Conservation (phyloP, 208 protist species). For the Kentomonas sorsogonicus region DNA sequence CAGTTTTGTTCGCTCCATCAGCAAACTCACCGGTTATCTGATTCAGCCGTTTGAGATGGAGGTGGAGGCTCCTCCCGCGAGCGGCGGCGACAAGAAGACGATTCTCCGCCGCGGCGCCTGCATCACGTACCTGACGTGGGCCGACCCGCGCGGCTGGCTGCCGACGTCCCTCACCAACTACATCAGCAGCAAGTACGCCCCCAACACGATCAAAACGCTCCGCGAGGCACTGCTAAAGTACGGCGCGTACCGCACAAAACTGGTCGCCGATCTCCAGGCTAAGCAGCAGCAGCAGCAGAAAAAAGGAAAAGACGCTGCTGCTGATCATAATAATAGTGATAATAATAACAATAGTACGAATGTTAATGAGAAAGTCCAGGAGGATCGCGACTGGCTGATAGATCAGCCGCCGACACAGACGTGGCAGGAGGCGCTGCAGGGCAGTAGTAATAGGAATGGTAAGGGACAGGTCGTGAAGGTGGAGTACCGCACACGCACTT, state of each 20-base stretch:
- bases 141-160: slow-evolving; percentile 82
- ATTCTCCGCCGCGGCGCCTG: slow-evolving; percentile 35
- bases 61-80: neutral
- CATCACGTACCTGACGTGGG: slow-evolving; percentile 87
- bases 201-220: slow-evolving; percentile 58
- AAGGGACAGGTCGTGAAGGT: no score
- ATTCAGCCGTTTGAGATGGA: slow-evolving; percentile 46
- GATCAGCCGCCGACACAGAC: no score
- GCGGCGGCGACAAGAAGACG: neutral
- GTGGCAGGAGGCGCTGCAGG: no score
- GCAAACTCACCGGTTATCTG: slow-evolving; percentile 84
- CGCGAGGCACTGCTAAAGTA: slow-evolving; percentile 46
- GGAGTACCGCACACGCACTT: no score
- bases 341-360: slow-evolving; percentile 4
- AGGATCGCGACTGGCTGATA: no score
- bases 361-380: neutral
- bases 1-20: slow-evolving; percentile 54
- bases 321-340: neutral
- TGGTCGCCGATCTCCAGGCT: slow-evolving; percentile 25
- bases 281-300: slow-evolving; percentile 20
- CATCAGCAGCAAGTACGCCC: slow-evolving; percentile 70
- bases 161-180: slow-evolving; percentile 73
- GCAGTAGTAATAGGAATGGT: no score
- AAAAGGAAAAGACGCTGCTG: slow-evolving; percentile 16
- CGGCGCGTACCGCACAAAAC: slow-evolving; percentile 49